These are phyloP conservation scores for Bjerkandera adusta DNA, from an alignment of 1,284 basidiomycete species.

Conservation along the genomic window DNA sequence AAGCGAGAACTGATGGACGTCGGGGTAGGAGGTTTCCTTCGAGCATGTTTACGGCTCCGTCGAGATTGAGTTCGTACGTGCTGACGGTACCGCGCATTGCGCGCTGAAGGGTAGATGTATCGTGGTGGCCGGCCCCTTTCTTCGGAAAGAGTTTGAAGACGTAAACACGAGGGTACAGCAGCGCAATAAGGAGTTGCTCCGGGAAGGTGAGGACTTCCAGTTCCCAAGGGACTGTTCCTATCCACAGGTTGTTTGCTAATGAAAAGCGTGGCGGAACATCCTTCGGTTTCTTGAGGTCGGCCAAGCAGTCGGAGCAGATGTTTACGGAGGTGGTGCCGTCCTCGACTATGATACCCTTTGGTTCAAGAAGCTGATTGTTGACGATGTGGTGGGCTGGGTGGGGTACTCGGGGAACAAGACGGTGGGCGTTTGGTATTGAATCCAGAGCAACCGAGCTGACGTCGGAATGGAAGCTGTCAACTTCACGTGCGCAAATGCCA, in stretches of 20 bases:
- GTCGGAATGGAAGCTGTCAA: not conserved
- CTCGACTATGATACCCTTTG: no score
- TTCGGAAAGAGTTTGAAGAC: conserved; percentile 31
- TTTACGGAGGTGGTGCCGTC: not conserved
- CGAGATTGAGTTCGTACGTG: conserved; percentile 27
- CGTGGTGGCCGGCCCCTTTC: not conserved
- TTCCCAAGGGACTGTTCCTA: conserved; percentile 23
- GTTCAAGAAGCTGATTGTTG: no score
- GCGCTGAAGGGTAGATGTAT: conserved; percentile 20
- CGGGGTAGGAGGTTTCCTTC: conserved; percentile 33
- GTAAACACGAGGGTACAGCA: conserved; percentile 28
- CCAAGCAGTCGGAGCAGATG: conserved; percentile 14
- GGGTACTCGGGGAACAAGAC: not conserved
- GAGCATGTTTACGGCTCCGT: conserved; percentile 28
- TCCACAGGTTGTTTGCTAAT: conserved; percentile 30
- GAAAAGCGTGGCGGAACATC: conserved; percentile 19
- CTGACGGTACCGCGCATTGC: conserved; percentile 34
- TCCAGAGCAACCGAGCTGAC: not conserved
- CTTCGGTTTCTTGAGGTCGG: not conserved
- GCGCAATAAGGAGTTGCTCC: conserved; percentile 28
- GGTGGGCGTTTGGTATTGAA: not conserved
- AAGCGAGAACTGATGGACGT: conserved; percentile 25
- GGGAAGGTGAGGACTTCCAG: conserved; percentile 24
- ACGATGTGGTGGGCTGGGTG: conserved; percentile 9
- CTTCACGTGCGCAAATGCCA: conserved; percentile 7